Evolutionary conservation across 108 stramenopile genomes (phyloP), one percentile per base, ranked within the genome.

Genomic region (Heterococcus sp.): DNA sequence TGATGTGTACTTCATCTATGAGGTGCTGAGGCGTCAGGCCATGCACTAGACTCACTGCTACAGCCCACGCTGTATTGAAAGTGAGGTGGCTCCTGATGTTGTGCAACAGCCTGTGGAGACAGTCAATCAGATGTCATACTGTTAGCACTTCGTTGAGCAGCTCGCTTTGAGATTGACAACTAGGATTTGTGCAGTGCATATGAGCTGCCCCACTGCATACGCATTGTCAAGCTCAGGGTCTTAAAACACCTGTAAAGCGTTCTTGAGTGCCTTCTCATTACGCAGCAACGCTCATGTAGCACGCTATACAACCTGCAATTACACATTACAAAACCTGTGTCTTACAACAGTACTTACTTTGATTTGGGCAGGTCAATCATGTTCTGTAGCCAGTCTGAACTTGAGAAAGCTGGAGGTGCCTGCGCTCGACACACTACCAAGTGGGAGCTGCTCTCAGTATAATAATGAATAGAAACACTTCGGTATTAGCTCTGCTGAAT

Each of bases 351-450:
- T 58, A 21, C 46, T 58, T 8, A 58, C 46, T 21, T 36, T 2
- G 76, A 77, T 69, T 77, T 77, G 39, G 76, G 76, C 38, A 77
- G 65, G 65, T 77, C 70, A 2, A 38, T 35, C n/a, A 77, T 66
- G 37, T 77, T 77, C 33, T 29, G n/a, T 21, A 33, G 34, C 76
- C 76, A 77, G 39, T 77, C 76, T 69, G 69, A n/a, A 29, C 2
- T 1, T n/a, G 14, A 32, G 2, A 36, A n/a, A 11, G 72, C 38
- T 58, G 32, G 5, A 0, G 28, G 72, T 38, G 67, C 46, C 21
- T 21, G 46, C 46, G 21, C 8, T 21, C 46, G 8, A 58, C 46
- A 58, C 46, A 58, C 46, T 21, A 58, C 14, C 46, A 58, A 58
- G 46, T n/a, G n/a, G n/a, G n/a, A n/a, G n/a, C n/a, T n/a, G n/a